phyloP scores from a whole-genome alignment of 192 early-diverging fungal species.

The Dissophora globulifera region DNA sequence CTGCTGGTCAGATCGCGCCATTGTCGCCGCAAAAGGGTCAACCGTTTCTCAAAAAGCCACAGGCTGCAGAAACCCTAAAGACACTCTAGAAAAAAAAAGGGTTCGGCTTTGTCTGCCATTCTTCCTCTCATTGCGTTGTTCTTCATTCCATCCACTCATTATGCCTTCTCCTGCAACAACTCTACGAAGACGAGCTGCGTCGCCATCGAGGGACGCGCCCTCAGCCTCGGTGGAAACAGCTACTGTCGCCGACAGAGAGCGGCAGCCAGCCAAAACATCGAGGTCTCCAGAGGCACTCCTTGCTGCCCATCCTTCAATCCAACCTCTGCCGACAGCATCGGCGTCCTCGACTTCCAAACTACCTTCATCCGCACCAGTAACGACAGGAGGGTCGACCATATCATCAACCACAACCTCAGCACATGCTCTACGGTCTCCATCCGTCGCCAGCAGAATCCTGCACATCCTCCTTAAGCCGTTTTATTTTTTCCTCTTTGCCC shows the following conservation, averaged over 20 bases:
- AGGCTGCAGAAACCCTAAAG: no score
- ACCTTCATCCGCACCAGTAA: no score
- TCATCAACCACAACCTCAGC: slow-evolving; percentile 2
- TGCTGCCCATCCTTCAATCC: slow-evolving; percentile 30
- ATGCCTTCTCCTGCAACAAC: not conserved
- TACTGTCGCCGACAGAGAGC: not conserved
- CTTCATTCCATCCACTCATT: no score
- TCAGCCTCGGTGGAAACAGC: not conserved
- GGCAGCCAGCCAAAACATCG: slow-evolving; percentile 8
- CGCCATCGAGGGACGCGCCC: slow-evolving; percentile 1
- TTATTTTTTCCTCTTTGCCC: slow-evolving; percentile 35
- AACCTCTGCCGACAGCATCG: slow-evolving; percentile 13
- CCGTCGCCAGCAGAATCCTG: slow-evolving; percentile 7
- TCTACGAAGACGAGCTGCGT: slow-evolving; percentile 3
- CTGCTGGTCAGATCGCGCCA: no score
- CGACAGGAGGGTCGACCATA: not conserved
- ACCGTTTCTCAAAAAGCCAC: no score
- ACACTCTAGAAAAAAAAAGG: no score
- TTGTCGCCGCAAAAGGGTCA: no score
- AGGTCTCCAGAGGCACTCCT: slow-evolving; percentile 18
- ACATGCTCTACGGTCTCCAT: not conserved
- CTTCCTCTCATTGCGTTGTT: not conserved
- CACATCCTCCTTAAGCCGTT: slow-evolving; percentile 36
- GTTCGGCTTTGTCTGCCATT: no score
- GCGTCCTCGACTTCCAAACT: not conserved